Evolutionary conservation across 306 rosid genomes (phyloP).

Genomic region (Malus domestica): DNA sequence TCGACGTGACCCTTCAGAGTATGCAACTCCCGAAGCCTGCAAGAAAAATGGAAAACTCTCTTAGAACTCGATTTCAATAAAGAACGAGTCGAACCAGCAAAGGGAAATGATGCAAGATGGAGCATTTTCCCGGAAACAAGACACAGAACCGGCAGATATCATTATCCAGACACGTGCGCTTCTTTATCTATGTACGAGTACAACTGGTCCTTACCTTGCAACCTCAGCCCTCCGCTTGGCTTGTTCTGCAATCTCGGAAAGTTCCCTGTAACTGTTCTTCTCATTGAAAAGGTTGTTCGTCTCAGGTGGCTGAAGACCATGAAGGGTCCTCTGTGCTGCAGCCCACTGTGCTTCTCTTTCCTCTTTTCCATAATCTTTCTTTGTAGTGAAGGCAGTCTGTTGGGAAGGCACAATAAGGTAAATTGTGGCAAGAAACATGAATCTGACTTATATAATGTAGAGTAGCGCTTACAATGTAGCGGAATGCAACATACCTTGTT

Average conservation of each 20-base stretch:
- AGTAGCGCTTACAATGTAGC: not conserved
- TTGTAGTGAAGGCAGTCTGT: conserved; percentile 97
- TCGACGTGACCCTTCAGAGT: conserved; percentile 96
- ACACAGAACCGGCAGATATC: not conserved
- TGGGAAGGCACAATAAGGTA: conserved; percentile 3
- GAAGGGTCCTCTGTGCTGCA: conserved; percentile 89
- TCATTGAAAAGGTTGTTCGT: conserved; percentile 54
- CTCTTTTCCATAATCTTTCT: conserved; percentile 97
- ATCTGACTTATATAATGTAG: not conserved
- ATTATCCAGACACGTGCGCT: not conserved
- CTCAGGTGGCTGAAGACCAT: conserved; percentile 96
- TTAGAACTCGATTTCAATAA: not conserved
- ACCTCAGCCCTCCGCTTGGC: conserved; percentile 97
- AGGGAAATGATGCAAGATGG: not conserved
- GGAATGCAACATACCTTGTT: conserved; percentile 54
- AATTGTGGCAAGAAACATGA: not conserved
- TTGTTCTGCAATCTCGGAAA: conserved; percentile 98
- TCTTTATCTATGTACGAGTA: not conserved
- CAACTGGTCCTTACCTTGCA: conserved; percentile 59
- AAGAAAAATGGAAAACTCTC: not conserved
- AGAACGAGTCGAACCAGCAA: too few relatives aligned
- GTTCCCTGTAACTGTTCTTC: conserved; percentile 67
- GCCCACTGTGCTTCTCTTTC: conserved; percentile 99
- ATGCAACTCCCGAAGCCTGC: conserved; percentile 83
- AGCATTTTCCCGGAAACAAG: not conserved